A percentile compares a stretch with the other conserved stretches of the same genome.
Evolutionary conservation across 2,329 filamentous ascomycete genomes (phyloP).

Genomic region (Plenodomus tracheiphilus): DNA sequence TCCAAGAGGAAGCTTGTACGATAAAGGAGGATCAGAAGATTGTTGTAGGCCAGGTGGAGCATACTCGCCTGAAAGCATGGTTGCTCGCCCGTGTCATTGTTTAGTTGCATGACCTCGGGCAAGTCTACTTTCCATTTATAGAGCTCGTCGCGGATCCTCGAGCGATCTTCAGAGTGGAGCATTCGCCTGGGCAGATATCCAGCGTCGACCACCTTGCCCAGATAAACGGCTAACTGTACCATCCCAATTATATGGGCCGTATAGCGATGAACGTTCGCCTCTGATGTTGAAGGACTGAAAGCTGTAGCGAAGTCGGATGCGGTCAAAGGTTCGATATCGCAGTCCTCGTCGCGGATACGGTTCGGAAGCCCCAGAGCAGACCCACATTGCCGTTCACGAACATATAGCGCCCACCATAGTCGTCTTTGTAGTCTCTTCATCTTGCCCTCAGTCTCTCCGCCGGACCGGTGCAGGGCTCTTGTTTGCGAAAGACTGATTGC

Average conservation of each 20-base stretch:
- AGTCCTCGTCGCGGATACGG: slow-evolving; percentile 55
- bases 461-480: slow-evolving; percentile 49
- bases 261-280: slow-evolving; percentile 36
- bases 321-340: slow-evolving; percentile 49
- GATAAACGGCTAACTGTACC: slow-evolving; percentile 43
- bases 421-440: slow-evolving; percentile 49
- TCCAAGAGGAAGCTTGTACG: slow-evolving; percentile 49
- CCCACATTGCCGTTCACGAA: slow-evolving; percentile 54
- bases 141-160: slow-evolving; percentile 38
- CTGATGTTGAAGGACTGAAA: slow-evolving; percentile 24
- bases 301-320: slow-evolving; percentile 44
- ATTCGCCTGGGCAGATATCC: slow-evolving; percentile 35
- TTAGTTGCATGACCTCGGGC: slow-evolving; percentile 41
- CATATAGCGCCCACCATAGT: slow-evolving; percentile 60
- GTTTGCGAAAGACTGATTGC: slow-evolving; percentile 58
- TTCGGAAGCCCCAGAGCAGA: slow-evolving; percentile 52
- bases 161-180: slow-evolving; percentile 19
- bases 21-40: slow-evolving; percentile 52
- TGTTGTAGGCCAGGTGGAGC: slow-evolving; percentile 53
- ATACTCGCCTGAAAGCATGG: slow-evolving; percentile 44
- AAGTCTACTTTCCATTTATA: slow-evolving; percentile 47
- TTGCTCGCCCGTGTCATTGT: slow-evolving; percentile 31
- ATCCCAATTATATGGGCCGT: slow-evolving; percentile 45
- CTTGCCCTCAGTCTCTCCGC: slow-evolving; percentile 25
- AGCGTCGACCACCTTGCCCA: slow-evolving; percentile 46